A percentile compares a stretch with the other conserved stretches of the same genome.
Evolutionary conservation across 2,329 filamentous ascomycete genomes (phyloP).

Genomic region (Alternaria gansuensis): DNA sequence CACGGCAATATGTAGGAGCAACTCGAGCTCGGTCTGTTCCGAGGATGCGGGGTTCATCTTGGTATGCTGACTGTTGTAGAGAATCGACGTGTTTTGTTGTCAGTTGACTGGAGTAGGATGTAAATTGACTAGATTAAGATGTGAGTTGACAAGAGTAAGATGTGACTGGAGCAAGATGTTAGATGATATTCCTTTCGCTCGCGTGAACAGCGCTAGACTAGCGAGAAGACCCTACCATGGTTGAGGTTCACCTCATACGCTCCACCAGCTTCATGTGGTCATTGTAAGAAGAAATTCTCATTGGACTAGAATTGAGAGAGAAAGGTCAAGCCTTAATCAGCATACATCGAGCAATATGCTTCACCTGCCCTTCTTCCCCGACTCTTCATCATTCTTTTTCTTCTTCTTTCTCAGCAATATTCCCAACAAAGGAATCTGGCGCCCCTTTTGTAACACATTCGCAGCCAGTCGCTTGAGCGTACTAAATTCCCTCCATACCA

Average conservation of each 20-base stretch:
- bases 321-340: background rate
- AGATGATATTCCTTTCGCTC: background rate
- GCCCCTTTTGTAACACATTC: rapidly evolving
- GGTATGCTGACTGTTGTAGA: background rate
- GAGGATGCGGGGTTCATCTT: background rate
- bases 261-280: rapidly evolving
- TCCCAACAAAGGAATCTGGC: background rate
- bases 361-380: background rate
- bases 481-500: background rate
- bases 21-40: background rate
- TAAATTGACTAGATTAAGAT: too few species aligned
- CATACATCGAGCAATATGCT: background rate
- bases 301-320: rapidly evolving
- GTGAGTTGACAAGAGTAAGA: too few species aligned
- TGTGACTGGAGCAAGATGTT: background rate
- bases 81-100: background rate
- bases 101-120: background rate
- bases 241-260: rapidly evolving
- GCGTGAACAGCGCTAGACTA: background rate
- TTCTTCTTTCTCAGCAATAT: background rate
- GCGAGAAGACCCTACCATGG: background rate
- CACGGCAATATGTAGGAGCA: background rate
- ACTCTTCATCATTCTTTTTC: background rate
- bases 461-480: background rate
- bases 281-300: background rate